Percentiles rank a stretch among this genome's conserved stretches.
Evolutionary conservation across 441 rosid species (phyloP).

Genomic region (Gossypium gossypioides): DNA sequence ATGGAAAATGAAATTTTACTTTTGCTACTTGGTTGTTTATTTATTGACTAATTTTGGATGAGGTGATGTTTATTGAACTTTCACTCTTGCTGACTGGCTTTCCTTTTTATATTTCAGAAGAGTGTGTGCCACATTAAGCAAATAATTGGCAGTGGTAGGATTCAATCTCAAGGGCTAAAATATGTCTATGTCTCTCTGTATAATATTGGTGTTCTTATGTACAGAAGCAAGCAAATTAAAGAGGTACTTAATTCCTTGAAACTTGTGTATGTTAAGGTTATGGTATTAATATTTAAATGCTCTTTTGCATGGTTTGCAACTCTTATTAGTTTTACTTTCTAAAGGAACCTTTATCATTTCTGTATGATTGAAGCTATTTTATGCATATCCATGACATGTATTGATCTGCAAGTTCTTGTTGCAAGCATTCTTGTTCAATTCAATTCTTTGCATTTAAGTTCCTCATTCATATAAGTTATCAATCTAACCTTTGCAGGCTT

Average conservation of each 20-base stretch:
- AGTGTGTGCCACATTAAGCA: slow-evolving; percentile 38
- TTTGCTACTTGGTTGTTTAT: slow-evolving; percentile 9
- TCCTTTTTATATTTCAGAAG: slow-evolving; percentile 41
- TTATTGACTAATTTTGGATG: slow-evolving; percentile 11
- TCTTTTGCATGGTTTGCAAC: slow-evolving; percentile 3
- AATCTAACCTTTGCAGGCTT: slow-evolving; percentile 51
- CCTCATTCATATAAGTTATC: slow-evolving; percentile 11
- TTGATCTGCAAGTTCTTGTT: neutral
- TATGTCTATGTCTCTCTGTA: slow-evolving; percentile 48
- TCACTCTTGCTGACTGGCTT: slow-evolving; percentile 19
- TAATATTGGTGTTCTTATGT: slow-evolving; percentile 54
- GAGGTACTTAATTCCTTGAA: slow-evolving; percentile 44
- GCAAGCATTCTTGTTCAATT: neutral
- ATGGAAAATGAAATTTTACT: neutral
- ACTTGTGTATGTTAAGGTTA: slow-evolving; percentile 3
- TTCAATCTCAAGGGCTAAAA: slow-evolving; percentile 57
- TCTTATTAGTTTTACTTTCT: neutral
- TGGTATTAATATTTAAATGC: neutral
- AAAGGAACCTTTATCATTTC: neutral
- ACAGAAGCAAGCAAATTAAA: slow-evolving; percentile 53
- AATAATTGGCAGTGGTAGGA: slow-evolving; percentile 53
- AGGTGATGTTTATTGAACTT: slow-evolving; percentile 2
- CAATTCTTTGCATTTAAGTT: slow-evolving; percentile 9
- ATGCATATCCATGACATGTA: neutral
- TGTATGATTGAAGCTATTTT: neutral